These are phyloP conservation scores for Xylariaceae sp. DNA, from an alignment of 2,329 filamentous ascomycete species.

Conservation along the genomic window DNA sequence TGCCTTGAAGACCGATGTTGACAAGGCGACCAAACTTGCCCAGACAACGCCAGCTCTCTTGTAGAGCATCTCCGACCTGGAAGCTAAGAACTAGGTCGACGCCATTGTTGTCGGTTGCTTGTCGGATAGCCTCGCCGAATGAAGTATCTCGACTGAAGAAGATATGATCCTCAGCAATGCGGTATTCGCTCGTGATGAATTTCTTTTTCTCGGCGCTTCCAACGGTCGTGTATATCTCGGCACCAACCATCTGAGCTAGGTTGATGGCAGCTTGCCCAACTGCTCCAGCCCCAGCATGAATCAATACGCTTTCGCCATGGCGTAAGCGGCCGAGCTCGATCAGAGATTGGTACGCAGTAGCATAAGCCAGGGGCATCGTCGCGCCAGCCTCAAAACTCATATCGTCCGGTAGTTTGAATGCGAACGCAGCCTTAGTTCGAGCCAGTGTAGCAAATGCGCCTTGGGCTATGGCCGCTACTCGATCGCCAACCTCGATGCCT, in stretches of 20 bases:
- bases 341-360: conserved; percentile 28
- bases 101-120: conserved; percentile 23
- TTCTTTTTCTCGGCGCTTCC: conserved; percentile 28
- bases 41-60: conserved; percentile 31
- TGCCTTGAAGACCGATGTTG: conserved; percentile 28
- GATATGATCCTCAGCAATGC: conserved; percentile 26
- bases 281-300: conserved; percentile 29
- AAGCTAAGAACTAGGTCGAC: conserved; percentile 30
- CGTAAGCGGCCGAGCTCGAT: conserved; percentile 26
- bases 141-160: conserved; percentile 29
- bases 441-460: conserved; percentile 28
- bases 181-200: conserved; percentile 28
- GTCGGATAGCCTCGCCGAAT: conserved; percentile 25
- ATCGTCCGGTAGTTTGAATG: conserved; percentile 28
- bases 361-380: conserved; percentile 28
- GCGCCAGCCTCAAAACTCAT: conserved; percentile 29
- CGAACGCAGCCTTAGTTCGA: conserved; percentile 27
- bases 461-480: conserved; percentile 37
- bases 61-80: conserved; percentile 27
- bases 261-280: conserved; percentile 31
- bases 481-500: conserved; percentile 28
- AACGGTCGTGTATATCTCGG: conserved; percentile 28
- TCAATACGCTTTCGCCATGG: conserved; percentile 27
- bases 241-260: conserved; percentile 29
- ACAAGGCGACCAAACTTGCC: conserved; percentile 31